Base-by-base conservation (phyloP, 352 stramenopile species). In the Pythium chondricola region DNA sequence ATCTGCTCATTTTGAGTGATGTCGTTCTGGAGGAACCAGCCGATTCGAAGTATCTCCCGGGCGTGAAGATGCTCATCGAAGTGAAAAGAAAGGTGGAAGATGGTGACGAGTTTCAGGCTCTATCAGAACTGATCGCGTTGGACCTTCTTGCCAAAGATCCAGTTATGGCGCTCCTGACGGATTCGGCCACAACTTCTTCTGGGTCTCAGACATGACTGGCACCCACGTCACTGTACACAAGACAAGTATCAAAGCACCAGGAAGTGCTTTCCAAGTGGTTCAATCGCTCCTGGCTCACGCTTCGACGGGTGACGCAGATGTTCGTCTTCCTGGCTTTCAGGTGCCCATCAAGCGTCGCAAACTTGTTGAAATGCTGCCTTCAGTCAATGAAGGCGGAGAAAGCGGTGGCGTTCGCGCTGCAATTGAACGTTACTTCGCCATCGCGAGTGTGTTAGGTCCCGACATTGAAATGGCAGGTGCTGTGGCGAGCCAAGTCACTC, bases 51-150 rank as follows among this genome's bases (percentile, higher is more conserved):
- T 43, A 50, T 3, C 57, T 75, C 20, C 63, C 67, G 64, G 45
- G 40, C 30, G 67, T 67, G 46, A 71, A 58, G 48, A 68, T 78
- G 65, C 50, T 74, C 36, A 66, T 74, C 44, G 63, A 83, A 70
- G 65, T 77, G 52, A 71, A 74, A 44, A 60, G n/a, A 43, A 22
- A 39, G 10, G 40, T 77, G 17, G 29, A 69, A 66, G 4, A 0
- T 52, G 33, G 36, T 18, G 44, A 17, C 47, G 43, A 36, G 24
- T 79, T 60, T 37, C 59, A 79, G 54, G 56, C 57, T 10, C 49
- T 73, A 27, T 75, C 67, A 32, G 53, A 78, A 27, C 55, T 78
- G 21, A 71, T 74, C 33, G 62, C 64, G 7, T 45, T 83, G 30
- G 62, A 77, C 67, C 14, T 77, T 16, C 43, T 83, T 13, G 37